Evolutionary conservation across 768 basidiomycete genomes (phyloP).

Genomic region (Suillus clintonianus): DNA sequence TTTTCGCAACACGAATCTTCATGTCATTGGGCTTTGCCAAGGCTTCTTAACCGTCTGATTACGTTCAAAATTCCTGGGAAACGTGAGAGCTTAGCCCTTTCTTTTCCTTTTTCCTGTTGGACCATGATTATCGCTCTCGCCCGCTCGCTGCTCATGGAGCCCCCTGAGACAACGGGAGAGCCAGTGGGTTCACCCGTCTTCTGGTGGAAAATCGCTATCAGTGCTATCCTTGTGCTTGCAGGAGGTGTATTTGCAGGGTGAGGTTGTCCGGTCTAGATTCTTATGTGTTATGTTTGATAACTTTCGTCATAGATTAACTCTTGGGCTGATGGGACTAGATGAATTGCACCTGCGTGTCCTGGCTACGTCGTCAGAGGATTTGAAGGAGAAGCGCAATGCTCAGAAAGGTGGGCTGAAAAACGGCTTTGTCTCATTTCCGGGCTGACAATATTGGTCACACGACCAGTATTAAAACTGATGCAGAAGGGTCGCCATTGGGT

Average conservation of each 20-base stretch:
- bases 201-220: constrained; percentile 71
- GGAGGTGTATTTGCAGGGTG: constrained; percentile 96
- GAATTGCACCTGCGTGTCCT: constrained; percentile 89
- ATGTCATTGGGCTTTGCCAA: background rate
- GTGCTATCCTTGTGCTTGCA: constrained; percentile 68
- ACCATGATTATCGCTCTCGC: constrained; percentile 17
- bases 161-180: constrained; percentile 19
- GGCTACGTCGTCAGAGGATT: constrained; percentile 76
- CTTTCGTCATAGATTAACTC: constrained; percentile 61
- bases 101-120: constrained; percentile 2
- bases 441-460: constrained; percentile 8
- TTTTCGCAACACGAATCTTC: background rate
- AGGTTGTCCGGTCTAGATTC: constrained; percentile 19
- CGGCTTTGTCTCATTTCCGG: background rate
- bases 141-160: constrained; percentile 2
- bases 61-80: background rate
- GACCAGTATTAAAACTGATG: constrained; percentile 55
- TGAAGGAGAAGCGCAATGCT: constrained; percentile 66
- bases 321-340: constrained; percentile 93
- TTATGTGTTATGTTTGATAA: background rate
- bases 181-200: constrained; percentile 62
- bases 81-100: background rate
- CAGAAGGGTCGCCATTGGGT: constrained; percentile 87
- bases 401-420: constrained; percentile 52
- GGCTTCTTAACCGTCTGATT: background rate